These are phyloP conservation scores for Mollisiaceae sp. DNA, from an alignment of 2,329 filamentous ascomycete species.

Conservation along the genomic window DNA sequence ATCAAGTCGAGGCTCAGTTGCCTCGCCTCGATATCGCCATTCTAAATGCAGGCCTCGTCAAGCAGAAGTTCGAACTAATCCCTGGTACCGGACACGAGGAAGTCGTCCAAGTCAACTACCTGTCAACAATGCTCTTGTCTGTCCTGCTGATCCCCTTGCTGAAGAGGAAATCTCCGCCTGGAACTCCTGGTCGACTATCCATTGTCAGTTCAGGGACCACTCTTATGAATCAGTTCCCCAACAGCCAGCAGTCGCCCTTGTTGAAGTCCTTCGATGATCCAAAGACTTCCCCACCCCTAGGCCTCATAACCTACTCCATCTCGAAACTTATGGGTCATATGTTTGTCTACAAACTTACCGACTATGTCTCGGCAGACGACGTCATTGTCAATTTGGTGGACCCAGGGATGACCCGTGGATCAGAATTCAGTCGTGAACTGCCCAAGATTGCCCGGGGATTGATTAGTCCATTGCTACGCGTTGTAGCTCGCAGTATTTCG, in stretches of 20 bases:
- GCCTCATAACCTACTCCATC: not conserved
- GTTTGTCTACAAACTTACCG: not conserved
- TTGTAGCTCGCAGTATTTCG: too few relatives aligned
- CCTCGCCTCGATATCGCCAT: slow-evolving; percentile 50
- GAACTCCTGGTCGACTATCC: slow-evolving; percentile 23
- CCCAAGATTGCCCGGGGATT: too few relatives aligned
- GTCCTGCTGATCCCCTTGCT: slow-evolving; percentile 40
- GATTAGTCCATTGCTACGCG: too few relatives aligned
- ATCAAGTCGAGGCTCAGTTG: slow-evolving; percentile 42
- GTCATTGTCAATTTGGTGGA: not conserved
- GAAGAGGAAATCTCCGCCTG: slow-evolving; percentile 19
- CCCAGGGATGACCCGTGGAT: not conserved
- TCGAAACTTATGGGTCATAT: not conserved
- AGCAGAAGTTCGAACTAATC: slow-evolving; percentile 18
- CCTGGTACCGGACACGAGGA: slow-evolving; percentile 47
- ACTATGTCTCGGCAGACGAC: not conserved
- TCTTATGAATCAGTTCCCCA: slow-evolving; percentile 40
- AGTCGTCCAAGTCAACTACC: slow-evolving; percentile 46
- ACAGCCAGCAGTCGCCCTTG: slow-evolving; percentile 36
- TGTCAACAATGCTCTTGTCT: slow-evolving; percentile 37
- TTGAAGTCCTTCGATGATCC: slow-evolving; percentile 44
- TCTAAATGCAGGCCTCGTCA: slow-evolving; percentile 43
- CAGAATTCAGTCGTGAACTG: slow-evolving; percentile 28
- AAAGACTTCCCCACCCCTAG: not conserved
- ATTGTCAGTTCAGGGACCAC: slow-evolving; percentile 28